Evolutionary conservation across 352 stramenopile species (phyloP).

Genomic region (Elongisporangium prolatum): DNA sequence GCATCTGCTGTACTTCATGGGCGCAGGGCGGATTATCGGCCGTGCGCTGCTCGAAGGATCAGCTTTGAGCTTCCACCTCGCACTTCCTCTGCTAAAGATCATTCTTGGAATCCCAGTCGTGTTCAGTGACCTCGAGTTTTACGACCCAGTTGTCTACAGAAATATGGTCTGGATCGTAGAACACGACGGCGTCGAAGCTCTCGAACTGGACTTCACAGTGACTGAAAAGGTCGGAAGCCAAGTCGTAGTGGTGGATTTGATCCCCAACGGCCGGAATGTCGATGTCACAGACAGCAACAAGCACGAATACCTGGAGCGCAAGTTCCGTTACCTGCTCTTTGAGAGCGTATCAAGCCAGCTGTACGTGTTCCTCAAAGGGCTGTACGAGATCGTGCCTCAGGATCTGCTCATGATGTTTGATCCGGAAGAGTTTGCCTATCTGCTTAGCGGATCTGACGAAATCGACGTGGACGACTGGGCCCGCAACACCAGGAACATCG

Average conservation of each 20-base stretch:
- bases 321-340: constrained; percentile 93
- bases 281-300: constrained; percentile 96
- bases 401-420: no score
- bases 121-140: constrained; percentile 90
- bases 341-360: constrained; percentile 89
- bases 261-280: constrained; percentile 54
- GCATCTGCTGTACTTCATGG: no score
- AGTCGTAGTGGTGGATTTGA: constrained; percentile 44
- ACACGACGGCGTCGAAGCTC: constrained; percentile 43
- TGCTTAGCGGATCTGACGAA: no score
- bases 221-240: constrained; percentile 21
- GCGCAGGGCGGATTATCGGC: no score
- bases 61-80: no score
- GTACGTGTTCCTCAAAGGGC: constrained; percentile 89
- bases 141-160: constrained; percentile 53
- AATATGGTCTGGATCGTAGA: constrained; percentile 67
- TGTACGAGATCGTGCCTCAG: constrained; percentile 96
- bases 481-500: no score
- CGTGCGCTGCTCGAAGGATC: no score
- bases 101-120: no score
- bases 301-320: constrained; percentile 89
- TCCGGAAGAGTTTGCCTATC: no score
- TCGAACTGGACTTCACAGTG: constrained; percentile 64
- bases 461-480: no score
- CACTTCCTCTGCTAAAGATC: no score